Base-by-base conservation (phyloP, 1,139 yeast species). In the Yamadazyma dendronema region DNA sequence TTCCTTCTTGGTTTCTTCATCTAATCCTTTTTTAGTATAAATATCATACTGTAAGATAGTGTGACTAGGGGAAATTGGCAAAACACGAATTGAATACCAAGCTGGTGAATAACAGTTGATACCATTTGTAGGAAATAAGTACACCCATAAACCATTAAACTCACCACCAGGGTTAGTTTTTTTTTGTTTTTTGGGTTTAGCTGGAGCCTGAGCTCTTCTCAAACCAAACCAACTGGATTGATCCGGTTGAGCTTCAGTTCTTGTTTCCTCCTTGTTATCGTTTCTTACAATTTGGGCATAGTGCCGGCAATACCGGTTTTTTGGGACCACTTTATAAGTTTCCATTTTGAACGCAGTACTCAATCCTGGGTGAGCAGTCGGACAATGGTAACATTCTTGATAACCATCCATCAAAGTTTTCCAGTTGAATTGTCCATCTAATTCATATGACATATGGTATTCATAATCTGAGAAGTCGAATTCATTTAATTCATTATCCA, bases 351-450 rank as follows among this genome's bases (percentile, higher is more conserved):
- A 78, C 9, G 83, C 81, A 26, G 72, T 55, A 38, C 69, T 67
- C 42, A 78, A 62, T 7, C 82, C 82, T 3, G 82, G 83, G 48
- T 78, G 84, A 1, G 82, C 82, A 15, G 82, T 78, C 27, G 83
- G 83, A 55, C 84, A 78, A 53, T 78, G 84, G 57, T 77, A 77
- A 46, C 84, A 78, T 56, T 78, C 84, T 57, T 78, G 81, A 57
- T 78, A 78, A 3, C 84, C 84, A 50, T 78, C 84, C 81, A 78
- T 77, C 44, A 78, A 65, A 2, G 84, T 78, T 51, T 78, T 78
- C 84, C 84, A 78, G 57, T 78, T 78, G 59, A 78, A 78, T 48
- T 74, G 62, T 37, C 83, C 84, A 46, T 77, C 81, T 34, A 78
- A 64, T 52, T 78, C 82, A 48, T 77, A 78, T n/a, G 80, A 73